Conservation (phyloP, 2,329 filamentous ascomycete genomes). For the Monosporascus cannonballus region DNA sequence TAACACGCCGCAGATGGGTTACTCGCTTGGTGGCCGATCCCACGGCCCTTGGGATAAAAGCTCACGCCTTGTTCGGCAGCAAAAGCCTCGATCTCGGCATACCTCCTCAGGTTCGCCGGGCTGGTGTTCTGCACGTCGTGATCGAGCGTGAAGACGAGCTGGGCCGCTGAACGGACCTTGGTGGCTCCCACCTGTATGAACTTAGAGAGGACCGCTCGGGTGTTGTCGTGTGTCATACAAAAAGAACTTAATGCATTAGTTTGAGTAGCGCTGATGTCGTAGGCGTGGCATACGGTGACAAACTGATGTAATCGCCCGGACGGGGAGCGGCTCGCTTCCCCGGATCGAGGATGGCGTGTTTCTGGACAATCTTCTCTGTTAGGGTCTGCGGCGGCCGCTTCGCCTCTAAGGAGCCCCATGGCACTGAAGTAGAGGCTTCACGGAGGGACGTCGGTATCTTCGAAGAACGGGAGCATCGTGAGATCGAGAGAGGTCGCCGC, state of each 20-base stretch:
- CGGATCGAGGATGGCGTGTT: conserved; percentile 65
- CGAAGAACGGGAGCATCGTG: too few species aligned
- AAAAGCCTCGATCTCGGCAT: conserved; percentile 73
- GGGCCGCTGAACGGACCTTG: conserved; percentile 62
- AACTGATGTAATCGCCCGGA: conserved; percentile 73
- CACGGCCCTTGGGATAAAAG: conserved; percentile 70
- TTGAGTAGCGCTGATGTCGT: too few species aligned
- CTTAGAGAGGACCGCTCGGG: conserved; percentile 66
- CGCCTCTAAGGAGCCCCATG: too few species aligned
- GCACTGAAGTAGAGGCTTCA: too few species aligned
- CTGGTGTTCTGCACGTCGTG: conserved; percentile 84
- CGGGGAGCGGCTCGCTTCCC: conserved; percentile 65
- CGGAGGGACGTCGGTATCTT: too few species aligned
- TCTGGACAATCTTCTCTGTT: conserved; percentile 89
- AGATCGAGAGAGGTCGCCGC: too few species aligned
- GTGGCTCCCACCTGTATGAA: conserved; percentile 80
- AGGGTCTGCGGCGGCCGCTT: conserved; percentile 60
- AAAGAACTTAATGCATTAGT: too few species aligned
- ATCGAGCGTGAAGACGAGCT: conserved; percentile 79
- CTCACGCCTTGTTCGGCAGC: conserved; percentile 68
- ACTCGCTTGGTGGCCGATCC: conserved; percentile 84
- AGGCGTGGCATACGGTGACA: conserved; percentile 52
- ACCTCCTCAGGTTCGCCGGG: conserved; percentile 68
- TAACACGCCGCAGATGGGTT: conserved; percentile 36
- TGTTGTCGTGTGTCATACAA: conserved; percentile 86